Evolutionary conservation across 176 grass and related monocot species (phyloP).

Genomic region (Rhynchospora tenuis): DNA sequence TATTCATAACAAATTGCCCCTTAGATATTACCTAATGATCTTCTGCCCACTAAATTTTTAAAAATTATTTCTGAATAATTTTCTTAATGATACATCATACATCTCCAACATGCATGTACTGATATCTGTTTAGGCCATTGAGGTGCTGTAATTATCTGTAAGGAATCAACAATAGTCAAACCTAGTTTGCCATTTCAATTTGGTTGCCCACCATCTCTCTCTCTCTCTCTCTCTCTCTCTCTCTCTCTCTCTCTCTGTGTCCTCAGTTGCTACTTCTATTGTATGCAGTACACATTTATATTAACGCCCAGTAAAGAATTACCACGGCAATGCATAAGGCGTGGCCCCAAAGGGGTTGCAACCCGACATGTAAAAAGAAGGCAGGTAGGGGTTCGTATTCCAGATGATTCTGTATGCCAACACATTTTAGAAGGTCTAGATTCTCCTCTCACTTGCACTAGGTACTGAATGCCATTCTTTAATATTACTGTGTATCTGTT

Average conservation of each 20-base stretch:
- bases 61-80: no score
- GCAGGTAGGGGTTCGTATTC: conserved; percentile 77
- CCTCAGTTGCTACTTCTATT: background rate
- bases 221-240: background rate
- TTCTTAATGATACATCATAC: background rate
- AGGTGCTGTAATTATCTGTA: background rate
- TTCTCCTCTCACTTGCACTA: conserved; percentile 79
- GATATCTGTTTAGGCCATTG: background rate
- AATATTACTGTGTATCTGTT: background rate
- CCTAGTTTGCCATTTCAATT: background rate
- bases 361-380: conserved; percentile 75
- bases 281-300: conserved; percentile 91
- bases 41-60: no score
- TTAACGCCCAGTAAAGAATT: conserved; percentile 75
- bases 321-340: conserved; percentile 76
- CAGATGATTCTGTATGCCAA: conserved; percentile 77
- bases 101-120: background rate
- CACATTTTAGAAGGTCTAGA: conserved; percentile 81
- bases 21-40: background rate
- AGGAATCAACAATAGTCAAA: background rate
- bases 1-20: background rate
- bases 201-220: background rate
- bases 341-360: conserved; percentile 35
- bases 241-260: background rate
- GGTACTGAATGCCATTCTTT: conserved; percentile 30